Base-by-base conservation (phyloP, 2,329 filamentous ascomycete genomes). In the Fusarium lyarnte region DNA sequence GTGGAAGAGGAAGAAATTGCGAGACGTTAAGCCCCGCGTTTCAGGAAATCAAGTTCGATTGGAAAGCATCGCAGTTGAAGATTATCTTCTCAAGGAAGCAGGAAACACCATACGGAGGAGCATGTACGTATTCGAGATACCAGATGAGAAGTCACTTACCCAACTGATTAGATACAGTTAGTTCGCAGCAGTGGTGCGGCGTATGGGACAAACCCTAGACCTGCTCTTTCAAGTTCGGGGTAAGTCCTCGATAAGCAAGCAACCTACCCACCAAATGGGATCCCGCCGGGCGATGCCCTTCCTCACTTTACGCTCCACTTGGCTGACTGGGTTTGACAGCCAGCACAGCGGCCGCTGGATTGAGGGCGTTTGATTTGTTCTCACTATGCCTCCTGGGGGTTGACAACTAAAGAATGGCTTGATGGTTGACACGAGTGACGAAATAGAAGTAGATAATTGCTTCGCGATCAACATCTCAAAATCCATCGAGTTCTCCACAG, bases 331-430 rank as follows among this genome's bases (percentile, higher is more conserved):
- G 68, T 63, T 70, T 63, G 57, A 74, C 60, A 76, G 65, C 46
- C 41, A 66, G 59, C 63, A 63, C 66, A 63, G 69, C 75, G 75
- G 75, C 75, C 75, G 75, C 74, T 75, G 58, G 58, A 74, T 77
- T 77, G 74, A 77, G 75, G 74, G 75, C 75, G 75, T 59, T 68
- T 43, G 46, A 49, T 17, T 27, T 33, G 42, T n/a, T 27, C 43
- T 55, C 59, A 61, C 43, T 42, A 36, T 42, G 46, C 59, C 53
- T 27, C 39, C 21, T 49, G 38, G 21, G 23, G 46, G 16, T 29
- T 33, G 38, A 23, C 25, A 51, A 54, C 25, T 25, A 13, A 11
- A 29, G 25, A 23, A 39, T 27, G 47, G 31, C 21, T 55, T 36
- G 27, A 23, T 43, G 33, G 11, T n/a, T 35, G 41, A 46, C n/a